Conservation (phyloP, 371 early-diverging fungal species). For the Mucor velutinosus region DNA sequence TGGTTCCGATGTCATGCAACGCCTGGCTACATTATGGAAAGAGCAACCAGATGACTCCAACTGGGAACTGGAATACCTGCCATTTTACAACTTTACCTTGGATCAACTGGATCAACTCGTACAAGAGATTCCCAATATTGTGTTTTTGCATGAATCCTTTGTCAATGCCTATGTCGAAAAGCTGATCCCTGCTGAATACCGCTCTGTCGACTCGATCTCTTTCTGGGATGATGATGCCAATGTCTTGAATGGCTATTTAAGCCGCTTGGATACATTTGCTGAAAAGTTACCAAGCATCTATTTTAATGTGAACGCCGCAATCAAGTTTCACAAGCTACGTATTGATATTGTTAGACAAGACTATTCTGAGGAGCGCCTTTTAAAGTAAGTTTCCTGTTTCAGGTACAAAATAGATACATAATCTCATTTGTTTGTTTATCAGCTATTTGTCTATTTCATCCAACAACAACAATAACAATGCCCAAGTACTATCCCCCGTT, state of each 20-base stretch:
- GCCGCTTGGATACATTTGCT: conserved; percentile 19
- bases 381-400: conserved; percentile 23
- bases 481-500: not conserved
- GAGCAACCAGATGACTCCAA: not conserved
- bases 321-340: conserved; percentile 26
- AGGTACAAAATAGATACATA: not conserved
- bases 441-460: not conserved
- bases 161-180: conserved; percentile 23
- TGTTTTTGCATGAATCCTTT: conserved; percentile 10
- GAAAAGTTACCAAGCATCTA: conserved; percentile 20
- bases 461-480: not conserved
- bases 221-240: conserved; percentile 34
- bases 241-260: conserved; percentile 21
- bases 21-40: conserved; percentile 10
- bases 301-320: conserved; percentile 19
- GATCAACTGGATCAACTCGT: conserved; percentile 19
- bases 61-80: not conserved
- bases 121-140: conserved; percentile 12
- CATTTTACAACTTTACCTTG: conserved; percentile 21
- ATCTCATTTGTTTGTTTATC: not conserved
- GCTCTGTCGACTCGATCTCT: not conserved
- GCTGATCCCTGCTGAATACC: conserved; percentile 23
- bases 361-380: conserved; percentile 20
- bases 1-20: conserved; percentile 10
- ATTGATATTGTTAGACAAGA: conserved; percentile 25